phyloP scores from a whole-genome alignment of 257 asterid genomes.

The Paraleonurus japonicus region DNA sequence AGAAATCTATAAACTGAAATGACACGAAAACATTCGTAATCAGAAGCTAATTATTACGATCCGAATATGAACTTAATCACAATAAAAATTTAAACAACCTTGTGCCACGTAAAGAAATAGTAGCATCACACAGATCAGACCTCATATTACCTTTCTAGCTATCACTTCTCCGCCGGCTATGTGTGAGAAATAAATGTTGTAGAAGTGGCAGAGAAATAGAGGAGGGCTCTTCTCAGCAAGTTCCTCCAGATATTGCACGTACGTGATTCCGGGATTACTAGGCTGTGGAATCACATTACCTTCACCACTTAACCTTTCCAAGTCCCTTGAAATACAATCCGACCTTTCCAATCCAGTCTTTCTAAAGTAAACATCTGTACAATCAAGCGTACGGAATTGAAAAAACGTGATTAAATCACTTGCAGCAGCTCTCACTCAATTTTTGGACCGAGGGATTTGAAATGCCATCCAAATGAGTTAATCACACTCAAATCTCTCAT shows the following conservation, averaged over 20 bases:
- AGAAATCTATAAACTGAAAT: background rate
- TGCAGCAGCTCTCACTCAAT: background rate
- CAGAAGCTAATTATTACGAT: background rate
- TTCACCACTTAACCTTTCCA: conserved; percentile 62
- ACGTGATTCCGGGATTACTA: conserved; percentile 66
- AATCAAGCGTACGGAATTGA: conserved; percentile 9
- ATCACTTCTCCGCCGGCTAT: conserved; percentile 89
- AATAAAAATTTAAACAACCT: background rate
- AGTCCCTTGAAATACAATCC: conserved; percentile 53
- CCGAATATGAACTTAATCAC: background rate
- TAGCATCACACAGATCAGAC: conserved; percentile 7
- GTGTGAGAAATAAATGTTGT: conserved; percentile 90
- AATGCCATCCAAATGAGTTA: no score
- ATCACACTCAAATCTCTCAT: no score
- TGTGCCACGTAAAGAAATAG: background rate
- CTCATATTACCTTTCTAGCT: conserved; percentile 60
- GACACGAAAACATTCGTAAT: background rate
- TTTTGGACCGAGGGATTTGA: no score
- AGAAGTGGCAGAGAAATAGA: conserved; percentile 73
- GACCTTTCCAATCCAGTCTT: conserved; percentile 88
- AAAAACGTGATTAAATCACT: background rate
- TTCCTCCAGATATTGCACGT: conserved; percentile 64
- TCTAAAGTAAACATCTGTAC: conserved; percentile 86
- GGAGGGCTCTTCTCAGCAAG: conserved; percentile 78
- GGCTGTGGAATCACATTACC: conserved; percentile 73